Conservation (phyloP, 257 asterid genomes). For the Echites panduratus region DNA sequence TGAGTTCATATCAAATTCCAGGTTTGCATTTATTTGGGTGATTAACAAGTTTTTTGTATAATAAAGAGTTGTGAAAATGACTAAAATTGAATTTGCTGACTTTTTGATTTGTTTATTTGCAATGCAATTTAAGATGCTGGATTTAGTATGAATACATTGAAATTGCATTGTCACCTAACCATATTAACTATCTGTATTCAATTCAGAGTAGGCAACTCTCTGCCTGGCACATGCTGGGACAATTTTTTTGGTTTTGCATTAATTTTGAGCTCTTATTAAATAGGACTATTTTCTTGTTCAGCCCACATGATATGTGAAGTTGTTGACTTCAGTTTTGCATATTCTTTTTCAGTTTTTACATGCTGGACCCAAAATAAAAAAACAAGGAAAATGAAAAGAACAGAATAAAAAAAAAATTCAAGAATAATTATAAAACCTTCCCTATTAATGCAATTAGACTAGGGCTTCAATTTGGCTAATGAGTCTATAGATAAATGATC, state of each 20-base stretch:
- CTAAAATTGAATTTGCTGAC: conserved; percentile 23
- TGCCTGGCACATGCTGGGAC: conserved; percentile 19
- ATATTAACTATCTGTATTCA: conserved; percentile 20
- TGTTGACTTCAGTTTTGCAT: conserved; percentile 6
- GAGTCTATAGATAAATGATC: neutral
- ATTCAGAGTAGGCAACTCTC: conserved; percentile 25
- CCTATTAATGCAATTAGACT: neutral
- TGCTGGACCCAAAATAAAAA: neutral
- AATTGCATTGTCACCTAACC: conserved; percentile 37
- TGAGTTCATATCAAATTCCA: conserved; percentile 7
- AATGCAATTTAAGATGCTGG: conserved; percentile 16
- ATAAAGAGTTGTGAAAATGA: conserved; percentile 9
- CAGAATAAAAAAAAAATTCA: no score
- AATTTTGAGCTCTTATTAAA: conserved; percentile 10
- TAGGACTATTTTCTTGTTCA: conserved; percentile 4
- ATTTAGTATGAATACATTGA: conserved; percentile 43
- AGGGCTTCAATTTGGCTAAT: neutral
- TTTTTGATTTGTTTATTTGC: conserved; percentile 2
- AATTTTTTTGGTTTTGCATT: conserved; percentile 15
- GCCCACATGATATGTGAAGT: neutral
- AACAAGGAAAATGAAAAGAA: neutral
- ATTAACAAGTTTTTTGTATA: conserved; percentile 5
- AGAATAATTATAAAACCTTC: no score
- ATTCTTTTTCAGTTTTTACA: neutral
- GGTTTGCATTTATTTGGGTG: conserved; percentile 8